phyloP scores from a whole-genome alignment of 306 rosid genomes.

The Vachellia pachyceras region DNA sequence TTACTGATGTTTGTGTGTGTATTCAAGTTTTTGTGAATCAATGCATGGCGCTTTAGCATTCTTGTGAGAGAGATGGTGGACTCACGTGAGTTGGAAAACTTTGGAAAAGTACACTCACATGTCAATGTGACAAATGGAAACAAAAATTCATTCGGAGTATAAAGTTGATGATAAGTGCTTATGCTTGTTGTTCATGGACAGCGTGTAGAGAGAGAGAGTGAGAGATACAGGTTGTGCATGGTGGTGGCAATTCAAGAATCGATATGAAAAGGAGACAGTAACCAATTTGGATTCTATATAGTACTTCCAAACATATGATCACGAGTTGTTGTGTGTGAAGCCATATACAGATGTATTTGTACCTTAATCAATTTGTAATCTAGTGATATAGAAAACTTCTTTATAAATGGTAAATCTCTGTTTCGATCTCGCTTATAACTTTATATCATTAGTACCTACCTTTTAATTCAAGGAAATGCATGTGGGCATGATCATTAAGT shows the following conservation, averaged over 20 bases:
- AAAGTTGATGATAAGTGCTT: conserved; percentile 71
- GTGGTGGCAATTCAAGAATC: conserved; percentile 58
- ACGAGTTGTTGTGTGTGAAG: neutral
- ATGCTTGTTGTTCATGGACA: conserved; percentile 47
- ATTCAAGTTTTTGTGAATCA: conserved; percentile 6
- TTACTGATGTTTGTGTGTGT: neutral
- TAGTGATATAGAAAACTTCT: too few relatives aligned
- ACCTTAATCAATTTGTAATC: too few relatives aligned
- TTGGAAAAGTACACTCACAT: conserved; percentile 98
- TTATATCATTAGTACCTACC: too few relatives aligned
- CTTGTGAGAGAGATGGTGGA: conserved; percentile 64
- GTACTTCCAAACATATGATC: conserved; percentile 15
- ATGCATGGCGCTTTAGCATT: conserved; percentile 44
- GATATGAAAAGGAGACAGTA: conserved; percentile 36
- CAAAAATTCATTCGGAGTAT: conserved; percentile 64
- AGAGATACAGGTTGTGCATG: neutral
- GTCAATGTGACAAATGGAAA: conserved; percentile 53
- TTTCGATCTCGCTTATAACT: too few relatives aligned
- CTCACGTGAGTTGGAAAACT: conserved; percentile 88
- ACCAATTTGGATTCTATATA: neutral
- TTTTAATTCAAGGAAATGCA: too few relatives aligned
- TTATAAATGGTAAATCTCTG: too few relatives aligned
- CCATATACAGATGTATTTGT: neutral
- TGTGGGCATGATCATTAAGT: too few relatives aligned
- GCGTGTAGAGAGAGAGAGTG: conserved; percentile 7